phyloP scores from a whole-genome alignment of 306 rosid genomes.

The Trifolium repens region DNA sequence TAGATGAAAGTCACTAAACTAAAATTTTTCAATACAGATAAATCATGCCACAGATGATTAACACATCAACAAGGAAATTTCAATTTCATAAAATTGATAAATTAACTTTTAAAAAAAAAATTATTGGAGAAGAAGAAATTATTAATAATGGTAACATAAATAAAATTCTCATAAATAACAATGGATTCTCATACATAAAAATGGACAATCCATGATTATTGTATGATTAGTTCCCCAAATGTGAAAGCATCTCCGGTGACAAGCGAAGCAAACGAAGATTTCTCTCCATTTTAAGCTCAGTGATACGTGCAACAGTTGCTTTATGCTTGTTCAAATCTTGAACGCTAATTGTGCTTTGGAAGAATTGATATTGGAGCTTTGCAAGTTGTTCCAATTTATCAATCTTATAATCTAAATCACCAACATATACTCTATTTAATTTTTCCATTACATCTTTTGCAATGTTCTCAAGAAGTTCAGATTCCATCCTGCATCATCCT shows the following conservation, averaged over 20 bases:
- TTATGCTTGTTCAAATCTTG: not conserved
- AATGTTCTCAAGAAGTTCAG: conserved; percentile 43
- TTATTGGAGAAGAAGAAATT: too few relatives aligned
- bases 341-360: rapidly evolving
- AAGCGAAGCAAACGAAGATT: conserved; percentile 51
- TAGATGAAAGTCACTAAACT: not conserved
- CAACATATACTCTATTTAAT: conserved; percentile 40
- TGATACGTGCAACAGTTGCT: conserved; percentile 32
- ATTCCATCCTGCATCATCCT: conserved; percentile 39
- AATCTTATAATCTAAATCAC: conserved; percentile 41
- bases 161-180: not conserved
- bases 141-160: too few relatives aligned
- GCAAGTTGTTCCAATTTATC: conserved; percentile 44
- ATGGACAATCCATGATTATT: not conserved
- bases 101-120: not conserved
- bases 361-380: conserved; percentile 35
- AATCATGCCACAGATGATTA: too few relatives aligned
- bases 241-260: conserved; percentile 48
- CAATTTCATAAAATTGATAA: not conserved
- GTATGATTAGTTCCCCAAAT: conserved; percentile 6
- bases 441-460: conserved; percentile 45
- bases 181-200: not conserved
- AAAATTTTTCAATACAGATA: not conserved
- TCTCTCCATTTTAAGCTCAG: conserved; percentile 49
- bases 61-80: not conserved